phyloP scores from a whole-genome alignment of 805 yeast genomes.

The Monosporozyma solicola region DNA sequence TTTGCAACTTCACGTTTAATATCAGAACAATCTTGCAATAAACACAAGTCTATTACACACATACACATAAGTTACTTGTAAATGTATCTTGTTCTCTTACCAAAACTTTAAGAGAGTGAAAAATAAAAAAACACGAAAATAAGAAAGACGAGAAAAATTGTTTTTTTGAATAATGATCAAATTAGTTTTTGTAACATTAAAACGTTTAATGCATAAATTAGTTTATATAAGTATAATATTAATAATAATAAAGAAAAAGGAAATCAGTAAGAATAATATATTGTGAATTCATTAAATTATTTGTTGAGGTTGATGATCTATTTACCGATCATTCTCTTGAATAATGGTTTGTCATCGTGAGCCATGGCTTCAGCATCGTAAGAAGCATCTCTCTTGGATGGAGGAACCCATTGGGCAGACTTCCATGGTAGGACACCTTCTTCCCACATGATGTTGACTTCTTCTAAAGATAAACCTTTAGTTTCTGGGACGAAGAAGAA shows the following conservation, averaged over 20 bases:
- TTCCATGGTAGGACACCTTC: slow-evolving; percentile 32
- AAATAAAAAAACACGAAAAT: too few species aligned
- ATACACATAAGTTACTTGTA: too few species aligned
- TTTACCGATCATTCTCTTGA: slow-evolving; percentile 9
- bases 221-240: not conserved
- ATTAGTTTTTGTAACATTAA: not conserved
- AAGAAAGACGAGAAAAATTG: not conserved
- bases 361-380: slow-evolving; percentile 13
- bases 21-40: too few species aligned
- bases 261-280: not conserved
- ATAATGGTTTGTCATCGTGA: slow-evolving; percentile 14
- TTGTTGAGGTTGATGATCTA: not conserved
- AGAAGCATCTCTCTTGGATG: slow-evolving; percentile 32
- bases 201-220: not conserved
- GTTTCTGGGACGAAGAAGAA: slow-evolving; percentile 67
- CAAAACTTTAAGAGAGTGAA: too few species aligned
- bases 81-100: too few species aligned
- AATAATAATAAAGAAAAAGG: not conserved
- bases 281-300: not conserved
- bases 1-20: too few species aligned
- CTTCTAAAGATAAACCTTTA: slow-evolving; percentile 70
- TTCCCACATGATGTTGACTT: slow-evolving; percentile 55
- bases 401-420: slow-evolving; percentile 42
- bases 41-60: too few species aligned
- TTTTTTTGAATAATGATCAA: not conserved